Conservation (phyloP, 2,329 filamentous ascomycete species). For the Fusarium keratoplasticum region DNA sequence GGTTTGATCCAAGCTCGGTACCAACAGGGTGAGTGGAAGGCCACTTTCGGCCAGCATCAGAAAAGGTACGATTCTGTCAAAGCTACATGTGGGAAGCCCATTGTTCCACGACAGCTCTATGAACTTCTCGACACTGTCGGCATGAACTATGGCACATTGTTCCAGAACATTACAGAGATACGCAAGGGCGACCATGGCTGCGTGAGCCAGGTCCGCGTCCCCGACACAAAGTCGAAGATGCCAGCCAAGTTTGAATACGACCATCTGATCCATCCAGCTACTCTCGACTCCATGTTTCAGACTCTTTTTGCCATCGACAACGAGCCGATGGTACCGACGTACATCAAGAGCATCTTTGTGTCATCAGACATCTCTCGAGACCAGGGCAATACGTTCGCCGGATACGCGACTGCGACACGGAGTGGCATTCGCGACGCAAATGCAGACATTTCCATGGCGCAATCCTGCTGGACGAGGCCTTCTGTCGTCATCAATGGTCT, state of each 20-base stretch:
- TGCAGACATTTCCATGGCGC: conserved; percentile 59
- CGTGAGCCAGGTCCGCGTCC: conserved; percentile 55
- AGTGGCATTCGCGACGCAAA: conserved; percentile 53
- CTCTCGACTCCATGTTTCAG: conserved; percentile 68
- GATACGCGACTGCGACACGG: conserved; percentile 54
- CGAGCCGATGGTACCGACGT: conserved; percentile 62
- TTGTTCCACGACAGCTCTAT: conserved; percentile 61
- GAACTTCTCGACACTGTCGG: conserved; percentile 62
- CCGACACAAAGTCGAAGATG: conserved; percentile 65
- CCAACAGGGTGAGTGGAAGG: conserved; percentile 30
- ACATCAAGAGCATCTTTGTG: conserved; percentile 59
- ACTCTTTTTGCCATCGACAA: conserved; percentile 59
- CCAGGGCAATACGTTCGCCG: conserved; percentile 52
- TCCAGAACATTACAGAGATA: conserved; percentile 59
- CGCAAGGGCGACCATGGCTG: conserved; percentile 49
- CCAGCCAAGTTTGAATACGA: conserved; percentile 64
- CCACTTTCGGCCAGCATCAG: conserved; percentile 35
- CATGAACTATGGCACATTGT: conserved; percentile 63
- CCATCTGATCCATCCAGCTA: conserved; percentile 68
- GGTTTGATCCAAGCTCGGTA: conserved; percentile 48
- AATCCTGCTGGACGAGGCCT: conserved; percentile 46
- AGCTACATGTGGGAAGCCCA: conserved; percentile 45
- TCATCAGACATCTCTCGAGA: conserved; percentile 52
- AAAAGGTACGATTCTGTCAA: conserved; percentile 41
- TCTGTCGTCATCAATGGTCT: conserved; percentile 60